Evolutionary conservation across 305 asterid species (phyloP).

Genomic region (Fraxinus baroniana): DNA sequence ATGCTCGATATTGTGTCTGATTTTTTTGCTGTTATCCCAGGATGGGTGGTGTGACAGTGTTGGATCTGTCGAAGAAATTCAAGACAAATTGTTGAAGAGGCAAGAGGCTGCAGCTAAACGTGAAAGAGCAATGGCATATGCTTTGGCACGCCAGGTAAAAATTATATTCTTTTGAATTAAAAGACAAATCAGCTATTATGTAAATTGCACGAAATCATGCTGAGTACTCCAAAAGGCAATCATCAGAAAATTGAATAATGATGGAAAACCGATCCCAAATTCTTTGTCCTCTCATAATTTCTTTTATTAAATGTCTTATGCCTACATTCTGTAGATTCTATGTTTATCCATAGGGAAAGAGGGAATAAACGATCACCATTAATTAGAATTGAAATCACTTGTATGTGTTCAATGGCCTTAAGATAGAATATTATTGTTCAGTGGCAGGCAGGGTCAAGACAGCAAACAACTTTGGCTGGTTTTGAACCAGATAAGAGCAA

Average conservation of each 20-base stretch:
- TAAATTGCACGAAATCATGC: not conserved
- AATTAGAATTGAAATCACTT: not conserved
- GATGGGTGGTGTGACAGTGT: constrained; percentile 50
- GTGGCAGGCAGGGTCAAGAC: constrained; percentile 54
- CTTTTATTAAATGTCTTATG: not conserved
- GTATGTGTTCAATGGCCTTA: not conserved
- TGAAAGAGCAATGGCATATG: constrained; percentile 53
- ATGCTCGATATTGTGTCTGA: not conserved
- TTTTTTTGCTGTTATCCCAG: constrained; percentile 24
- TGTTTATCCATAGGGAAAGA: not conserved
- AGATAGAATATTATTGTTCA: constrained; percentile 20
- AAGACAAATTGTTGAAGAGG: constrained; percentile 43
- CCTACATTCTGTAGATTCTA: not conserved
- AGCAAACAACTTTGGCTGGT: constrained; percentile 40
- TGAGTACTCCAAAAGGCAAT: not conserved
- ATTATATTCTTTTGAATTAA: not conserved
- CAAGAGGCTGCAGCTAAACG: constrained; percentile 58
- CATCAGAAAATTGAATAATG: not conserved
- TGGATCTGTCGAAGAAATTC: constrained; percentile 44
- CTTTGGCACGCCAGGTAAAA: constrained; percentile 54
- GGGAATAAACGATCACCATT: not conserved
- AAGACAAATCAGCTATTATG: not conserved
- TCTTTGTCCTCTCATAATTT: not conserved
- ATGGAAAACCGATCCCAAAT: not conserved
- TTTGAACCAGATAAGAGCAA: constrained; percentile 38